Evolutionary conservation across 108 stramenopile species (phyloP).

Genomic region (Parietichytrium sp.): DNA sequence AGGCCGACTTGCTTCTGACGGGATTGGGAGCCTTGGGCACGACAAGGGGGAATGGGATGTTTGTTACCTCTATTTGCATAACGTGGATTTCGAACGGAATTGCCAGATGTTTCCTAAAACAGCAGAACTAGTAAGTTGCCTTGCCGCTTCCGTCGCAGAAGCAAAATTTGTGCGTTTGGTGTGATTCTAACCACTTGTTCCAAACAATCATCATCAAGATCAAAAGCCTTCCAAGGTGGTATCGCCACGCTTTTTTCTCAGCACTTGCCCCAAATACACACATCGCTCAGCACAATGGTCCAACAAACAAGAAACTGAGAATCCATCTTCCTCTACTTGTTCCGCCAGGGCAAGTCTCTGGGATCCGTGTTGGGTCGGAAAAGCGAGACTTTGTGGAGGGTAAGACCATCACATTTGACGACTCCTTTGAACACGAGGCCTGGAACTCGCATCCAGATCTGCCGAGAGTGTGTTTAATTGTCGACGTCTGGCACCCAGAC

Average conservation of each 20-base stretch:
- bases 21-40: slow-evolving; percentile 24
- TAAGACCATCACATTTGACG: slow-evolving; percentile 54
- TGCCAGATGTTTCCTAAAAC: slow-evolving; percentile 47
- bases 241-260: slow-evolving; percentile 61
- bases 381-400: slow-evolving; percentile 41
- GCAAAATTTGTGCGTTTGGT: too few relatives aligned
- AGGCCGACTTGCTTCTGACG: not conserved
- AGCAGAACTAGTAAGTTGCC: not conserved
- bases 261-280: slow-evolving; percentile 52
- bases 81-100: slow-evolving; percentile 51
- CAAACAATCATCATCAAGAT: too few relatives aligned
- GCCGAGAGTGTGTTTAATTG: slow-evolving; percentile 52
- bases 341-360: slow-evolving; percentile 1
- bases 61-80: slow-evolving; percentile 57
- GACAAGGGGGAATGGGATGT: slow-evolving; percentile 60
- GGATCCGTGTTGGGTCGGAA: slow-evolving; percentile 53
- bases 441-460: slow-evolving; percentile 44
- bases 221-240: slow-evolving; percentile 40
- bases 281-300: slow-evolving; percentile 57
- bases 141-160: too few relatives aligned
- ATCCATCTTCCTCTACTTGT: slow-evolving; percentile 53
- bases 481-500: slow-evolving; percentile 69
- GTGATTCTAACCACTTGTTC: too few relatives aligned
- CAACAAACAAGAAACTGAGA: slow-evolving; percentile 65
- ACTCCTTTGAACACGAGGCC: slow-evolving; percentile 66